These are phyloP conservation scores for Haberlea rhodopensis DNA, from an alignment of 257 asterid genomes.

Conservation along the genomic window DNA sequence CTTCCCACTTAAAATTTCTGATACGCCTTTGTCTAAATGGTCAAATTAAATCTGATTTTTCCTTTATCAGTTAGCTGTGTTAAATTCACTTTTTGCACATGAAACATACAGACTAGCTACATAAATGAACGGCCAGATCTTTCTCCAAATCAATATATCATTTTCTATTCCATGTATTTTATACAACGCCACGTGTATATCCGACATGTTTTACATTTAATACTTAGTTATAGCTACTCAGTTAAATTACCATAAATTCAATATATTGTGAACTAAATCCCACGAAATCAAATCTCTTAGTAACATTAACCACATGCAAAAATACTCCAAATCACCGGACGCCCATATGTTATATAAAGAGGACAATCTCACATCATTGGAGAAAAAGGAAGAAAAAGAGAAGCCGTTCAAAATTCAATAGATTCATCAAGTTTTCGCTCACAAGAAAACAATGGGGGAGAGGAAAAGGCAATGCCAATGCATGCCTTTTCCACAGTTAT, in stretches of 20 bases:
- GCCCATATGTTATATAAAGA: conserved; percentile 4
- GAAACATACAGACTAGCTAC: conserved; percentile 3
- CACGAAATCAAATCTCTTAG: not conserved
- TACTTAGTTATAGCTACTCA: not conserved
- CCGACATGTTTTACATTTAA: not conserved
- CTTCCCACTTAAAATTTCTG: not conserved
- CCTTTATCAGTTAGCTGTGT: not conserved
- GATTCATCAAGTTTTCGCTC: not conserved
- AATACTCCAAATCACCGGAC: not conserved
- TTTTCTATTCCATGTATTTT: not conserved
- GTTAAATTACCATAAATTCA: not conserved
- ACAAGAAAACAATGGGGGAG: conserved; percentile 6
- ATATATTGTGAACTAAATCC: not conserved
- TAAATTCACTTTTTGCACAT: conserved; percentile 23
- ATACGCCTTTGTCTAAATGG: not conserved
- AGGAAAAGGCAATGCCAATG: not conserved
- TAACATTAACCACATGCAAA: conserved; percentile 3
- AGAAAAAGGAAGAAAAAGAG: not conserved
- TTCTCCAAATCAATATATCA: not conserved
- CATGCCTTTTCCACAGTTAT: not conserved
- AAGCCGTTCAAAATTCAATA: no score
- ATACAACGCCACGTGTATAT: not conserved
- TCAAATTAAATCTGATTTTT: conserved; percentile 9
- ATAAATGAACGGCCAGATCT: not conserved
- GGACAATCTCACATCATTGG: conserved; percentile 2